Evolutionary conservation across 306 rosid genomes (phyloP).

Genomic region (Rosa multiflora): DNA sequence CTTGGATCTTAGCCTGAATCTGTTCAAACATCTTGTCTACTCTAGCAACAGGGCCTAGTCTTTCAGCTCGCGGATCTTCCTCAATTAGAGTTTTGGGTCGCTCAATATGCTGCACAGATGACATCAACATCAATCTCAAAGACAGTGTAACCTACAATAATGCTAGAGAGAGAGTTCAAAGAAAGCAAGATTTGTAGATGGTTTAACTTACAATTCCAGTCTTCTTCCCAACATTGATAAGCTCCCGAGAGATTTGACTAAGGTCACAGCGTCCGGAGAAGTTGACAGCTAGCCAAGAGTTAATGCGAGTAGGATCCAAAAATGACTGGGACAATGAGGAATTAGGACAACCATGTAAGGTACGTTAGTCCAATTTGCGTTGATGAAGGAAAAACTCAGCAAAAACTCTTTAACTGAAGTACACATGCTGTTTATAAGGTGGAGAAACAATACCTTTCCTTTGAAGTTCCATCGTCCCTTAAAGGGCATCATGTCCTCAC

Average conservation of each 20-base stretch:
- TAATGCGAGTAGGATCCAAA: slow-evolving; percentile 52
- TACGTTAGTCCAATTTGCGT: background rate
- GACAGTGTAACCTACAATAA: background rate
- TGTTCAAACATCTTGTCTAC: slow-evolving; percentile 84
- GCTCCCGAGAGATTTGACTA: slow-evolving; percentile 81
- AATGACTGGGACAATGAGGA: slow-evolving; percentile 50
- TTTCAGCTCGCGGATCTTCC: slow-evolving; percentile 63
- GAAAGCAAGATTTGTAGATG: background rate
- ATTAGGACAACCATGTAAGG: slow-evolving; percentile 14
- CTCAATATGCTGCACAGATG: slow-evolving; percentile 61
- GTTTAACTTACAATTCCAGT: slow-evolving; percentile 80
- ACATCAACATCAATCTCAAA: background rate
- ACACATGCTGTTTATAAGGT: background rate
- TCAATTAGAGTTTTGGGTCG: slow-evolving; percentile 75
- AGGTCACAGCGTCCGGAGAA: slow-evolving; percentile 90
- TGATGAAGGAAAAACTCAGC: background rate
- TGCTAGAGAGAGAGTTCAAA: background rate
- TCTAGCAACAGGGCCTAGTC: slow-evolving; percentile 59
- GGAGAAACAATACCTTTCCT: slow-evolving; percentile 56
- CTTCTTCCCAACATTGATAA: slow-evolving; percentile 81
- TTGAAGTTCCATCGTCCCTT: slow-evolving; percentile 92
- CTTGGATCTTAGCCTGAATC: slow-evolving; percentile 48
- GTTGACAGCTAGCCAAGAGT: slow-evolving; percentile 73
- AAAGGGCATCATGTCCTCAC: slow-evolving; percentile 61
- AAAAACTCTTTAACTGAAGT: background rate